Evolutionary conservation across 78 protist genomes (phyloP).

Genomic region (Dictyostelium purpureum): DNA sequence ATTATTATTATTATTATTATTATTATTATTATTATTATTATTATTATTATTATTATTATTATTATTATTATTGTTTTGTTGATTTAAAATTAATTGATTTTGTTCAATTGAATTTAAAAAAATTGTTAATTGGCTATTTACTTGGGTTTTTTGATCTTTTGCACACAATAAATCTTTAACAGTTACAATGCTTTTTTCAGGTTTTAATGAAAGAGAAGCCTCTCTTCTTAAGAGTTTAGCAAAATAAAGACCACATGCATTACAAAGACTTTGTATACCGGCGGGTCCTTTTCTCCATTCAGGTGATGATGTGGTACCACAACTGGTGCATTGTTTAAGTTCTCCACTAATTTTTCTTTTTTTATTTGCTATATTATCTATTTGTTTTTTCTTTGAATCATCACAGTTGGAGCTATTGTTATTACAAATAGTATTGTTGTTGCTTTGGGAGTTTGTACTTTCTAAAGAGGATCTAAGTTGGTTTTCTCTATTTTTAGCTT

Average conservation of each 20-base stretch:
- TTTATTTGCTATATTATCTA: not conserved
- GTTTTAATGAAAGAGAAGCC: conserved; percentile 51
- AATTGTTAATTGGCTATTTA: not conserved
- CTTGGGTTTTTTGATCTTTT: not conserved
- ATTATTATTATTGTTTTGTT: not conserved
- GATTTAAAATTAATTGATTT: not conserved
- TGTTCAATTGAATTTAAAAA: conserved; percentile 4
- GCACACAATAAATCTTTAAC: conserved; percentile 58
- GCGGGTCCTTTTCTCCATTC: conserved; percentile 80
- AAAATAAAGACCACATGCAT: conserved; percentile 77
- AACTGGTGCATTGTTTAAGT: conserved; percentile 35
- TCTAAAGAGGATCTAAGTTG: not conserved
- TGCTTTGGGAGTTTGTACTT: not conserved
- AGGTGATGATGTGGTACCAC: conserved; percentile 73
- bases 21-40: not conserved
- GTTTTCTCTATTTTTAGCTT: conserved; percentile 21
- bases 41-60: not conserved
- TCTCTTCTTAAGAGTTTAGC: conserved; percentile 59
- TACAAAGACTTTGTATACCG: conserved; percentile 66
- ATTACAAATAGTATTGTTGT: not conserved
- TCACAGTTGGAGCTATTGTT: not conserved
- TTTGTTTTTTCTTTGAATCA: not conserved
- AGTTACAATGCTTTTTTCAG: conserved; percentile 42
- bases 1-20: not conserved
- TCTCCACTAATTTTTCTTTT: conserved; percentile 56